Base-by-base conservation (phyloP, 176 grass and related monocot species). In the Oryza brachyantha region DNA sequence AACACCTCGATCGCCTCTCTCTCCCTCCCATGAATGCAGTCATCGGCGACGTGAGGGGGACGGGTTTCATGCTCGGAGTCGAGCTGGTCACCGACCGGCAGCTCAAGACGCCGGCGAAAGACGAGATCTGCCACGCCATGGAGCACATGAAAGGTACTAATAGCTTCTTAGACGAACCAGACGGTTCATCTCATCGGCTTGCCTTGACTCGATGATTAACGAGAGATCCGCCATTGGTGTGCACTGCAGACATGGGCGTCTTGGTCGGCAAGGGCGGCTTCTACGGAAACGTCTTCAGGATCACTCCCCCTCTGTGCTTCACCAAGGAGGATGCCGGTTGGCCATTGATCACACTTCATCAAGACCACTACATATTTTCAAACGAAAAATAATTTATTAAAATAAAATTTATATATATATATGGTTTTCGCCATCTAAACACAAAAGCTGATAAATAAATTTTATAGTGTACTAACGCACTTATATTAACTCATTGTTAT, bases 261-360 rank as follows among this genome's bases (percentile, higher is more conserved):
- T 54, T 99, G 84, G 90, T 99, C 10, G 96, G 96, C 13, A 99
- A 99, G 81, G 96, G 96, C 22, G 96, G 96, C 0, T 93, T 95
- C n/a, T 86, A 95, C 54, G 96, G 92, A 8, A 99, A 99, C 88
- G 96, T 99, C 24, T 99, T 95, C 88, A 91, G 96, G 91, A 89
- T 99, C 67, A 95, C 96, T 45, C 96, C 96, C 35, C 90, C 96
- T 21, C 81, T 99, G 0, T 99, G 96, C 75, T 95, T 99, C 90
- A 93, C 86, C 72, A 95, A 91, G 75, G 87, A 99, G 74, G 96
- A 99, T 76, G 87, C 96, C 11, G 96, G 96, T 94, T 79, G 28
- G 42, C 13, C 65, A 3, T 36, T 27, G 13, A 3, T 36, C 22
- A 17, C 13, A 1, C 14, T 55, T 14, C 52, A 52, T 52, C 52